These are phyloP conservation scores for Coffea eugenioides DNA, from an alignment of 257 asterid species.

Conservation along the genomic window DNA sequence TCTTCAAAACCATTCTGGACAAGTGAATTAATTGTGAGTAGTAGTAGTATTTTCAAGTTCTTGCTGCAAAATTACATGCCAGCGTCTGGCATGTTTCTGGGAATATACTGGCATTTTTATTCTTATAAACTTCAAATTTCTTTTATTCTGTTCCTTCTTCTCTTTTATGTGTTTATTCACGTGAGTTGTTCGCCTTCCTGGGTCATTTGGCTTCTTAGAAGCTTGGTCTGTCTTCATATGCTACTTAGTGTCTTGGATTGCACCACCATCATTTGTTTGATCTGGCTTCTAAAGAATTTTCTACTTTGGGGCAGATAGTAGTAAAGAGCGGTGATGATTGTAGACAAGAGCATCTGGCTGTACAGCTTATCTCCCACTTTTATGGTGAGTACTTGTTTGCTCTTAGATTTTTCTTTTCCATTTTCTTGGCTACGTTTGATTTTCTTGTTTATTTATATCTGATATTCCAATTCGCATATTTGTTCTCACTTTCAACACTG, in stretches of 20 bases:
- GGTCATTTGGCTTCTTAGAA: neutral
- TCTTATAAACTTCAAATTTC: neutral
- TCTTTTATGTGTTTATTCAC: neutral
- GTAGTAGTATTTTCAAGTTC: neutral
- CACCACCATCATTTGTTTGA: neutral
- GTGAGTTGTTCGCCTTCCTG: neutral
- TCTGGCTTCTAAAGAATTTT: constrained; percentile 18
- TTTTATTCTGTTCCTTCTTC: neutral
- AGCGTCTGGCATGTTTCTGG: neutral
- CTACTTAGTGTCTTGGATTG: neutral
- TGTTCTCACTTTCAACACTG: neutral
- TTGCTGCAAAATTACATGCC: neutral
- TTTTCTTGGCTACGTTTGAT: neutral
- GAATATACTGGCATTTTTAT: neutral
- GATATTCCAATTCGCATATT: neutral
- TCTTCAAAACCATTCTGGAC: neutral
- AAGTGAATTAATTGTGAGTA: neutral
- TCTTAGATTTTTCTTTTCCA: neutral
- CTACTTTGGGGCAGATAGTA: constrained; percentile 31
- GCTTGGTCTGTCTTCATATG: constrained; percentile 3
- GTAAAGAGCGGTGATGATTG: constrained; percentile 62
- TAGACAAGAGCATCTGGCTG: constrained; percentile 60
- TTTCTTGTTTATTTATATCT: neutral
- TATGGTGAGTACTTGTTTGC: constrained; percentile 34
- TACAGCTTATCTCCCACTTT: constrained; percentile 57